phyloP scores from a whole-genome alignment of 352 stramenopile species.

The Phytophthora parvispora region DNA sequence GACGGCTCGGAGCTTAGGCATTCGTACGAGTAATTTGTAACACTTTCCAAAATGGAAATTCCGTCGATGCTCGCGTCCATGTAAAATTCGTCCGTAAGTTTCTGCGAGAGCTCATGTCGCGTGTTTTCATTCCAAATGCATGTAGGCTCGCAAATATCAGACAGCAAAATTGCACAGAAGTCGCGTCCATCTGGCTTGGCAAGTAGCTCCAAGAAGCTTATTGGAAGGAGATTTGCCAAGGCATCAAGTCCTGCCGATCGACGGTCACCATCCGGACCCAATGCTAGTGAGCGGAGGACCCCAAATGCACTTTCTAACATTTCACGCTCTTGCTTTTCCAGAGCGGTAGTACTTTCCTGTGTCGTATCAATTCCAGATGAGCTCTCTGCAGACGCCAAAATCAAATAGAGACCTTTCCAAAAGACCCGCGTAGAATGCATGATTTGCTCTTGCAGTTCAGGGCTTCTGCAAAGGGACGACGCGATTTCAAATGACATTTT shows the following conservation, averaged over 20 bases:
- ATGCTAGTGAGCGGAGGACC: conserved; percentile 63
- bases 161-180: conserved; percentile 76
- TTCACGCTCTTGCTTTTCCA: conserved; percentile 77
- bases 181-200: conserved; percentile 77
- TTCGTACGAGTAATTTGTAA: conserved; percentile 85
- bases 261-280: conserved; percentile 63
- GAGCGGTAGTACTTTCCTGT: conserved; percentile 41
- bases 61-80: conserved; percentile 60
- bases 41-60: conserved; percentile 75
- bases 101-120: conserved; percentile 68
- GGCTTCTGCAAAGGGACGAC: conserved; percentile 66
- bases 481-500: conserved; percentile 84
- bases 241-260: conserved; percentile 67
- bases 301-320: conserved; percentile 82
- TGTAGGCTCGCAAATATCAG: conserved; percentile 77
- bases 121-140: conserved; percentile 85
- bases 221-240: conserved; percentile 73
- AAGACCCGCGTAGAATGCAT: conserved; percentile 75
- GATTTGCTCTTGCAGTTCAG: conserved; percentile 70
- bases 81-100: conserved; percentile 79
- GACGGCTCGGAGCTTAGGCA: conserved; percentile 76
- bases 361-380: conserved; percentile 50
- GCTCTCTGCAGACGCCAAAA: conserved; percentile 74
- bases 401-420: conserved; percentile 84
- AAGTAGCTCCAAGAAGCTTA: conserved; percentile 81